These are phyloP conservation scores for Oxytropis ochrocephala DNA, from an alignment of 306 rosid species.

Conservation along the genomic window DNA sequence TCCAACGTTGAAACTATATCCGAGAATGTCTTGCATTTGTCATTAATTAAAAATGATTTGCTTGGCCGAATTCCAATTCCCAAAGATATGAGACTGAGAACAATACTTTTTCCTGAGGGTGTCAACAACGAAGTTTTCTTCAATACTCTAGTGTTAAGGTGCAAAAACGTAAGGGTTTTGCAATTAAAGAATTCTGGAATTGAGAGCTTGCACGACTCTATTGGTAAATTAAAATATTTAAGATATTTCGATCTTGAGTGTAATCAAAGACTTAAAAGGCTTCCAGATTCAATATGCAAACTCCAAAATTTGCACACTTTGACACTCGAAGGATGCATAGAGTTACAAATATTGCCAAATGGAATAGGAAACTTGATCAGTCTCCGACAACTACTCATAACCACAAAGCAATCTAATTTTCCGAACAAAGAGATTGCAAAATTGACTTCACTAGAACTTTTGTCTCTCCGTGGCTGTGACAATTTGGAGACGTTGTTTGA, in stretches of 20 bases:
- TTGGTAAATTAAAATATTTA: conserved; percentile 1
- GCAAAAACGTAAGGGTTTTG: background rate
- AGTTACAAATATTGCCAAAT: background rate
- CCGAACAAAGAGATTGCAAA: background rate
- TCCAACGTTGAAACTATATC: background rate
- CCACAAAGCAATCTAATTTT: background rate
- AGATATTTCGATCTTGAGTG: background rate
- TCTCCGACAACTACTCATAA: background rate
- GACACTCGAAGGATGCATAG: background rate
- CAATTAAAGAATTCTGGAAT: background rate
- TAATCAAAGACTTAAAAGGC: background rate
- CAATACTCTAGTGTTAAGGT: background rate
- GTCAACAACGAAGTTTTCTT: background rate
- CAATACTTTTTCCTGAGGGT: background rate
- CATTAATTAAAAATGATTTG: background rate
- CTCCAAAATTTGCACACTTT: background rate
- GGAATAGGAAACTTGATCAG: background rate
- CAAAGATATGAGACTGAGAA: background rate
- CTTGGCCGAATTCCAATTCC: background rate
- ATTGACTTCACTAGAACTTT: background rate
- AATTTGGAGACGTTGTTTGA: background rate
- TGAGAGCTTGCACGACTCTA: background rate
- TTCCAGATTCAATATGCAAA: background rate
- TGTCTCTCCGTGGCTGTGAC: background rate
- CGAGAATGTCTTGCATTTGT: background rate